Evolutionary conservation across 2,329 filamentous ascomycete species (phyloP).

Genomic region (Magnaporthiopsis incrustans): DNA sequence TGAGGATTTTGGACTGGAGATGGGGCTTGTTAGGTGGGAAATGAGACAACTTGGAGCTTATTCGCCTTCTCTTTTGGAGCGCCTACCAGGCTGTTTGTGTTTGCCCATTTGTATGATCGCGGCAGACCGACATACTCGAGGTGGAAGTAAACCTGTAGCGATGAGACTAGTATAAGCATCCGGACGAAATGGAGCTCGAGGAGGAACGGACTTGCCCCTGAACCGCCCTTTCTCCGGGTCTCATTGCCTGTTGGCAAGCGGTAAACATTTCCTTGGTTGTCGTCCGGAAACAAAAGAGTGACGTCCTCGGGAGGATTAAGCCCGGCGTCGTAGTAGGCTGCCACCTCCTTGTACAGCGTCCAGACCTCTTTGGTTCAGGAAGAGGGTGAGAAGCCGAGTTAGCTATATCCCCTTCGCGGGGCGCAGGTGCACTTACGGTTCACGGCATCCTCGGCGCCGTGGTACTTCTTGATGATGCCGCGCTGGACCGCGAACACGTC

Average conservation of each 20-base stretch:
- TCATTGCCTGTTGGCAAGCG: constrained; percentile 53
- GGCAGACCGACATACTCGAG: constrained; percentile 44
- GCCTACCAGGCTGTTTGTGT: constrained; percentile 30
- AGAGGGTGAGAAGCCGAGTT: too few relatives aligned
- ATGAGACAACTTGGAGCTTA: too few relatives aligned
- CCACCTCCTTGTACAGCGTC: constrained; percentile 69
- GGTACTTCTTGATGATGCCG: constrained; percentile 46
- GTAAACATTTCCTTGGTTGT: constrained; percentile 61
- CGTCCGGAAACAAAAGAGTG: constrained; percentile 60
- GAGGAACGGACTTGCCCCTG: constrained; percentile 29
- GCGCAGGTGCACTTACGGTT: constrained; percentile 41
- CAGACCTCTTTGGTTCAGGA: constrained; percentile 44
- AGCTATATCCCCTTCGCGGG: too few relatives aligned
- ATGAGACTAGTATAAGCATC: too few relatives aligned
- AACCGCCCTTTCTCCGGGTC: constrained; percentile 49
- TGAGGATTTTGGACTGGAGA: background rate
- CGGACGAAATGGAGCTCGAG: too few relatives aligned
- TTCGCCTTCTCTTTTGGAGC: too few relatives aligned
- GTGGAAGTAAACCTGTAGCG: constrained; percentile 47
- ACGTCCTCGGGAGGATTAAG: constrained; percentile 57
- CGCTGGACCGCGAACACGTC: constrained; percentile 53
- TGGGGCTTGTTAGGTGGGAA: too few relatives aligned
- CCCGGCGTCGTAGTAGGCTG: constrained; percentile 58
- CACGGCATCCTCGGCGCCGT: constrained; percentile 38
- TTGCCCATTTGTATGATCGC: constrained; percentile 51